These are phyloP conservation scores for Ogataea glucozyma DNA, from an alignment of 805 yeast genomes.

Conservation along the genomic window DNA sequence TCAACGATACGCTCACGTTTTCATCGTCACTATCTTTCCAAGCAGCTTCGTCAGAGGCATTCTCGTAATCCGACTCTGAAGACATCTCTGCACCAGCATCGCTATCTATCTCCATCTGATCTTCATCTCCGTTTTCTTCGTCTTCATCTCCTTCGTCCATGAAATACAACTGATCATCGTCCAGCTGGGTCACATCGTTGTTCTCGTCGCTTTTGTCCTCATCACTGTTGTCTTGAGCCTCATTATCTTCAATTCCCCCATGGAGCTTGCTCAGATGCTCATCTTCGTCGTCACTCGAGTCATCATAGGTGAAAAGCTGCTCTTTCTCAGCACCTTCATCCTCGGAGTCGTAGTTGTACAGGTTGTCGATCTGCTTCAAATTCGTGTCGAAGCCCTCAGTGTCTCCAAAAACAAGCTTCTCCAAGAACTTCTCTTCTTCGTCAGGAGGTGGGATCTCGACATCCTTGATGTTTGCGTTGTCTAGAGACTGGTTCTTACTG, in stretches of 20 bases:
- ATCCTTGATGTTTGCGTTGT: conserved; percentile 13
- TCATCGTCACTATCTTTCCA: conserved; percentile 97
- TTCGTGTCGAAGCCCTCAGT: conserved; percentile 67
- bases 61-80: conserved; percentile 32
- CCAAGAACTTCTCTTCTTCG: conserved; percentile 77
- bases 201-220: conserved; percentile 27
- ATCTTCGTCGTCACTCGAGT: conserved; percentile 34
- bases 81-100: conserved; percentile 30
- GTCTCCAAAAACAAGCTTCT: conserved; percentile 90
- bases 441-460: conserved; percentile 66
- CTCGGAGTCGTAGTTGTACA: conserved; percentile 48
- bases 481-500: conserved; percentile 7
- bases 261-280: conserved; percentile 44
- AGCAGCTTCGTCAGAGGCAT: conserved; percentile 40
- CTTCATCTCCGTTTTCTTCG: conserved; percentile 46
- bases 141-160: conserved; percentile 49
- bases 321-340: conserved; percentile 32
- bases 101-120: conserved; percentile 37
- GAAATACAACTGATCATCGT: conserved; percentile 54
- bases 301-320: conserved; percentile 25
- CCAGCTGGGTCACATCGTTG: conserved; percentile 27
- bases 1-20: conserved; percentile 57
- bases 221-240: conserved; percentile 35
- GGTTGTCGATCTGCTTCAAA: conserved; percentile 59
- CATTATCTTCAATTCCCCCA: conserved; percentile 39